phyloP scores from a whole-genome alignment of 495 filamentous ascomycete genomes.

The Xylaria venustula region DNA sequence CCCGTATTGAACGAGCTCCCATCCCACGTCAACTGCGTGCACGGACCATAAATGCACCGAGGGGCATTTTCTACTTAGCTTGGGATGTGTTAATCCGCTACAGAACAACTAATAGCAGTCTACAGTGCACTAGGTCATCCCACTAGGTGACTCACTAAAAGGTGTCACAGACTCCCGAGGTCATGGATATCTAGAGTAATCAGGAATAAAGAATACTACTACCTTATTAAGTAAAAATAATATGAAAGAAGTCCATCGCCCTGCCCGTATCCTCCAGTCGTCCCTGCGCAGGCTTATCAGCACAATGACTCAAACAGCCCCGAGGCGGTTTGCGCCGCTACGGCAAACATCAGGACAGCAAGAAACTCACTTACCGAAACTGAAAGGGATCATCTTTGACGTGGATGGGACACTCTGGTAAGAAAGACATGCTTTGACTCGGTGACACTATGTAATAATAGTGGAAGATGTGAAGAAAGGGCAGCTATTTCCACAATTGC shows the following conservation, averaged over 20 bases:
- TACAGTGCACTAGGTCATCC: too few relatives aligned
- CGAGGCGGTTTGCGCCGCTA: conserved; percentile 52
- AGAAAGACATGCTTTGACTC: conserved; percentile 31
- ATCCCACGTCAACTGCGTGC: conserved; percentile 9
- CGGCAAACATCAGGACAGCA: conserved; percentile 19
- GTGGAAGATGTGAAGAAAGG: too few relatives aligned
- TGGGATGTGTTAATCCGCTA: too few relatives aligned
- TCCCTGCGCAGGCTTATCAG: conserved; percentile 33
- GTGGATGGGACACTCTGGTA: conserved; percentile 93
- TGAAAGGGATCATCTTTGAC: conserved; percentile 89
- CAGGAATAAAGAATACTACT: too few relatives aligned
- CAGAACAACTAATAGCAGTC: too few relatives aligned
- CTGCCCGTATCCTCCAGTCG: neutral
- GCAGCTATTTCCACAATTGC: neutral
- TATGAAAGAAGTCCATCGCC: neutral
- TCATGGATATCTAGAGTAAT: too few relatives aligned
- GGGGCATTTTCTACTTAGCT: too few relatives aligned
- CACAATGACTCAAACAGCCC: conserved; percentile 33
- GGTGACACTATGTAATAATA: neutral
- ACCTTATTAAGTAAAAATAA: neutral
- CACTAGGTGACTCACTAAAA: too few relatives aligned
- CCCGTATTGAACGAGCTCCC: neutral
- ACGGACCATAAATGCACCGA: conserved; percentile 18
- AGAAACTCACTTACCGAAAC: conserved; percentile 44
- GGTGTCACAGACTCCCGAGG: too few relatives aligned